phyloP scores from a whole-genome alignment of 768 basidiomycete species.

The Rhizopogon vulgaris region DNA sequence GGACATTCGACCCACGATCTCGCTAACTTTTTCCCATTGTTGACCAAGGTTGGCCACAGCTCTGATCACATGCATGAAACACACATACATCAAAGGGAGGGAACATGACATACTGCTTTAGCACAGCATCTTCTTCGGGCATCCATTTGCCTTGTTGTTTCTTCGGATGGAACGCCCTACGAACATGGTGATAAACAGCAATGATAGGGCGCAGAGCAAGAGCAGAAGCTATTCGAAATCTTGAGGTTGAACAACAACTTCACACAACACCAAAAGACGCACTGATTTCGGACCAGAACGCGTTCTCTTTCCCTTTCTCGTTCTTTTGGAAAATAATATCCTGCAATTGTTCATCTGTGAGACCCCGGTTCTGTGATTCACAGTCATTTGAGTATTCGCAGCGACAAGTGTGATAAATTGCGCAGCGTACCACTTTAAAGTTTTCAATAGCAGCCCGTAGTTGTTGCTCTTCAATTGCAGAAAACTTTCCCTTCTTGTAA shows the following conservation, averaged over 20 bases:
- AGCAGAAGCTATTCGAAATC: conserved; percentile 45
- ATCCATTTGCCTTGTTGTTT: conserved; percentile 69
- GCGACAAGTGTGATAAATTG: background rate
- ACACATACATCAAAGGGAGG: background rate
- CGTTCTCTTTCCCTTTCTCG: conserved; percentile 51
- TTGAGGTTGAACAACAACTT: background rate
- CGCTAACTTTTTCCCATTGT: conserved; percentile 76
- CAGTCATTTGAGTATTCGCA: background rate
- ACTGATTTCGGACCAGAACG: conserved; percentile 84
- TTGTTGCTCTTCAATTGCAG: conserved; percentile 67
- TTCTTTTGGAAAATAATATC: conserved; percentile 66
- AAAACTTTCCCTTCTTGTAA: conserved; percentile 86
- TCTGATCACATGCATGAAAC: conserved; percentile 30
- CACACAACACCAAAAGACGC: conserved; percentile 17
- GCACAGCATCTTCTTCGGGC: conserved; percentile 53
- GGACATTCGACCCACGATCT: conserved; percentile 65
- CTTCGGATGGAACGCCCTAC: conserved; percentile 62
- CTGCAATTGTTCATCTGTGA: conserved; percentile 49
- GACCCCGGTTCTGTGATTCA: conserved; percentile 38
- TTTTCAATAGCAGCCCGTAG: conserved; percentile 57
- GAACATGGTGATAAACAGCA: conserved; percentile 79
- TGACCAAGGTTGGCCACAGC: conserved; percentile 67
- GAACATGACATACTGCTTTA: conserved; percentile 47
- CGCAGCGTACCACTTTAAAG: conserved; percentile 47
- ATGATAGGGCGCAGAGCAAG: conserved; percentile 74